A percentile compares a stretch with the other conserved stretches of the same genome.
Evolutionary conservation across 768 basidiomycete species (phyloP).

Genomic region (Lanmaoa pseudosensibilis): DNA sequence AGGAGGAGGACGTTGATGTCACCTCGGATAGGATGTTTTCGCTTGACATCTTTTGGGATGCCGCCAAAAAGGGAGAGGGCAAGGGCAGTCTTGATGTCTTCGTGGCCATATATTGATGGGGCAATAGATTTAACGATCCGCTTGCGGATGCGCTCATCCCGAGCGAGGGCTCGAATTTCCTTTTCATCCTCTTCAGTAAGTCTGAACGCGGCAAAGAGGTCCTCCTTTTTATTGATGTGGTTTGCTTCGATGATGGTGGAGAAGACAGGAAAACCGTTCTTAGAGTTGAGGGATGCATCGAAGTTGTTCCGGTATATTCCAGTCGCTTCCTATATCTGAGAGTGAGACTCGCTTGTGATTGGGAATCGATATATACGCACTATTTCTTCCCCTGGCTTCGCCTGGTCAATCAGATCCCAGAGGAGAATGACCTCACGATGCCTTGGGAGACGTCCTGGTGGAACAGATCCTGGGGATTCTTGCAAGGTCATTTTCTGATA

Average conservation of each 20-base stretch:
- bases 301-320: slow-evolving; percentile 99
- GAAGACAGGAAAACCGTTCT: slow-evolving; percentile 99
- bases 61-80: slow-evolving; percentile 95
- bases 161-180: slow-evolving; percentile 82
- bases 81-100: slow-evolving; percentile 97
- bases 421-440: slow-evolving; percentile 96
- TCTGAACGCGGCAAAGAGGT: slow-evolving; percentile 96
- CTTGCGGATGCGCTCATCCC: slow-evolving; percentile 93
- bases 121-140: slow-evolving; percentile 98
- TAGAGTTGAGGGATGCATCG: slow-evolving; percentile 95
- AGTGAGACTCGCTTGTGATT: slow-evolving; percentile 7
- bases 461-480: slow-evolving; percentile 96
- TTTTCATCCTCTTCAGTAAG: slow-evolving; percentile 96
- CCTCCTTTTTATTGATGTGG: slow-evolving; percentile 98
- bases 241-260: slow-evolving; percentile 98
- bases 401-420: slow-evolving; percentile 97
- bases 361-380: slow-evolving; percentile 46
- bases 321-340: slow-evolving; percentile 77
- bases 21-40: slow-evolving; percentile 93
- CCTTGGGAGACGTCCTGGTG: slow-evolving; percentile 93
- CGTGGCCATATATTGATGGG: slow-evolving; percentile 98
- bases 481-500: slow-evolving; percentile 99
- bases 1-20: slow-evolving; percentile 97
- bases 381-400: slow-evolving; percentile 98
- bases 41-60: slow-evolving; percentile 92